Evolutionary conservation across 805 yeast genomes (phyloP).

Genomic region (Candida railenensis): DNA sequence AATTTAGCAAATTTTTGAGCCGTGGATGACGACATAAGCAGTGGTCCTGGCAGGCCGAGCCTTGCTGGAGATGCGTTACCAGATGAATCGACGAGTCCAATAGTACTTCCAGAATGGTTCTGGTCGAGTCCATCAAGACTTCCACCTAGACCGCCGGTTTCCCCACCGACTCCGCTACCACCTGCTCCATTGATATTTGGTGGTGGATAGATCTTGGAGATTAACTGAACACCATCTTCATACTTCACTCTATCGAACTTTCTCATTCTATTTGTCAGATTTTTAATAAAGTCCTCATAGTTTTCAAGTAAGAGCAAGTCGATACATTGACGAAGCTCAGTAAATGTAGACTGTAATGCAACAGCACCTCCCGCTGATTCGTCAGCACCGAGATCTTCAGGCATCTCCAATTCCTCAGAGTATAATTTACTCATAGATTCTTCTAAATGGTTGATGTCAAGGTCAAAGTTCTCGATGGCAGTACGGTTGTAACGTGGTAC

Average conservation of each 20-base stretch:
- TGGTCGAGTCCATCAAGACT: background rate
- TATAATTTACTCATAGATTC: conserved; percentile 42
- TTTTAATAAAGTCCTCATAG: conserved; percentile 61
- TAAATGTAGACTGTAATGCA: conserved; percentile 69
- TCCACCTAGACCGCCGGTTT: background rate
- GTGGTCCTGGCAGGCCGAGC: conserved; percentile 10
- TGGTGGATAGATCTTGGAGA: conserved; percentile 49
- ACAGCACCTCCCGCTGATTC: conserved; percentile 34
- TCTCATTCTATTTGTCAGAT: conserved; percentile 38
- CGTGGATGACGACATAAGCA: conserved; percentile 10
- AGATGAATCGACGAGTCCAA: background rate
- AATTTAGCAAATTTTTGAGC: conserved; percentile 34
- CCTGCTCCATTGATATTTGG: background rate
- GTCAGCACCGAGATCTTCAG: conserved; percentile 20
- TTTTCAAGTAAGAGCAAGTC: conserved; percentile 66
- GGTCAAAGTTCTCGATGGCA: conserved; percentile 70
- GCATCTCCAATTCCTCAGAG: conserved; percentile 11
- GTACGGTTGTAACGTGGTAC: conserved; percentile 56
- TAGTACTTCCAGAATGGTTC: background rate
- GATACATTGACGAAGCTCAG: conserved; percentile 77
- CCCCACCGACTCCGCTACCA: background rate
- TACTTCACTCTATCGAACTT: conserved; percentile 73
- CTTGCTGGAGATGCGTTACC: conserved; percentile 11
- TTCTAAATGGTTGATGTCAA: conserved; percentile 79
- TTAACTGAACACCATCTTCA: conserved; percentile 63